A percentile compares a stretch with the other conserved stretches of the same genome.
These are phyloP conservation scores for Puccinia novopanici DNA, from an alignment of 1,284 basidiomycete species.

Conservation along the genomic window DNA sequence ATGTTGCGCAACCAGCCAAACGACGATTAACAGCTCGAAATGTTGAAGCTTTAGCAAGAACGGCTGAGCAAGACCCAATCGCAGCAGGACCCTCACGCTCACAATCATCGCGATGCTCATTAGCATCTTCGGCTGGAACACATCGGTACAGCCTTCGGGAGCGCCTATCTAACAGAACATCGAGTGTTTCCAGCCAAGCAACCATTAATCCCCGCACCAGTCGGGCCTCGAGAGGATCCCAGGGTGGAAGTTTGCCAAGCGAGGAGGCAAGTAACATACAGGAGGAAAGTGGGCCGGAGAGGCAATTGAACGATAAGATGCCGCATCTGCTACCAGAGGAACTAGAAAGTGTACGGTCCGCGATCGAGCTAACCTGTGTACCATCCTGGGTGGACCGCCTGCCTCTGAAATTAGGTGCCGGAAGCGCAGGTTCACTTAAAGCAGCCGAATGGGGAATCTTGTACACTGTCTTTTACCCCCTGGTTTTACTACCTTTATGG, in stretches of 20 bases:
- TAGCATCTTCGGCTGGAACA: neutral
- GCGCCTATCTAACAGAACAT: neutral
- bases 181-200: conserved; percentile 7
- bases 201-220: neutral
- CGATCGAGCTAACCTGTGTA: neutral
- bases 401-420: conserved; percentile 11
- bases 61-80: neutral
- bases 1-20: no score
- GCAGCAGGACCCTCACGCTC: neutral
- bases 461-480: conserved; percentile 7
- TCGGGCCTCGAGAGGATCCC: neutral
- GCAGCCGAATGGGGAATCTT: conserved; percentile 18
- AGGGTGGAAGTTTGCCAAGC: neutral
- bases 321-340: conserved; percentile 11
- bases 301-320: conserved; percentile 12
- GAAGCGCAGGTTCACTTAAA: conserved; percentile 15
- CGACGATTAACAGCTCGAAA: neutral
- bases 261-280: neutral
- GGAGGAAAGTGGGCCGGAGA: neutral
- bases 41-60: neutral
- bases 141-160: neutral
- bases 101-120: neutral
- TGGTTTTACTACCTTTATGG: conserved; percentile 12
- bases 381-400: conserved; percentile 15
- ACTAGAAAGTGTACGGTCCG: neutral